Evolutionary conservation across 805 yeast species (phyloP).

Genomic region (Candida krabiensis): DNA sequence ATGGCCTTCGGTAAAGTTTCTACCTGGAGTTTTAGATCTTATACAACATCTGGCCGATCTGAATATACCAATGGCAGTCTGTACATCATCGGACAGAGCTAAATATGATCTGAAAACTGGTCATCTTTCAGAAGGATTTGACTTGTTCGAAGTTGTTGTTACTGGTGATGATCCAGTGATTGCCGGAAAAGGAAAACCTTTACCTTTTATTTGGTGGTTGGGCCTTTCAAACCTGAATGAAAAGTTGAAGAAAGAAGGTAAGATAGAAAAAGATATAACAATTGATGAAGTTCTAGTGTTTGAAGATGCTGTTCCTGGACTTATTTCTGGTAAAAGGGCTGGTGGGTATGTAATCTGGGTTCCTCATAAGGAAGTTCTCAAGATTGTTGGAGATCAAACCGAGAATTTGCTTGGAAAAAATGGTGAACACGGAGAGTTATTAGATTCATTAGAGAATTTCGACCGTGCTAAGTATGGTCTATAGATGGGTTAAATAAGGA

Average conservation of each 20-base stretch:
- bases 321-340: constrained; percentile 77
- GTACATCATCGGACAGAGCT: constrained; percentile 72
- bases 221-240: constrained; percentile 72
- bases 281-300: constrained; percentile 85
- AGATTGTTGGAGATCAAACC: constrained; percentile 47
- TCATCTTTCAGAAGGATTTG: constrained; percentile 60
- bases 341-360: constrained; percentile 92
- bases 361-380: constrained; percentile 75
- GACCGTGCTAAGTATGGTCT: constrained; percentile 49
- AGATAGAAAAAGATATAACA: constrained; percentile 43
- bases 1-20: constrained; percentile 65
- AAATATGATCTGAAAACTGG: constrained; percentile 73
- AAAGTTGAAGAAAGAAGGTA: constrained; percentile 40
- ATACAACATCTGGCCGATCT: constrained; percentile 50
- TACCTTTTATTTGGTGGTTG: constrained; percentile 87
- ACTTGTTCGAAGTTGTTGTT: constrained; percentile 60
- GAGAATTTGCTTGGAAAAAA: constrained; percentile 43
- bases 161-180: constrained; percentile 89
- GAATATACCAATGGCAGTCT: constrained; percentile 79
- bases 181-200: constrained; percentile 87
- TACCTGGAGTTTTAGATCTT: constrained; percentile 85
- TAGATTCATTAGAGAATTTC: constrained; percentile 52
- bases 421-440: constrained; percentile 53
- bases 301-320: constrained; percentile 96
- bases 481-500: constrained; percentile 21